Conservation (phyloP, 2,329 filamentous ascomycete genomes). For the Aureobasidium sp. region DNA sequence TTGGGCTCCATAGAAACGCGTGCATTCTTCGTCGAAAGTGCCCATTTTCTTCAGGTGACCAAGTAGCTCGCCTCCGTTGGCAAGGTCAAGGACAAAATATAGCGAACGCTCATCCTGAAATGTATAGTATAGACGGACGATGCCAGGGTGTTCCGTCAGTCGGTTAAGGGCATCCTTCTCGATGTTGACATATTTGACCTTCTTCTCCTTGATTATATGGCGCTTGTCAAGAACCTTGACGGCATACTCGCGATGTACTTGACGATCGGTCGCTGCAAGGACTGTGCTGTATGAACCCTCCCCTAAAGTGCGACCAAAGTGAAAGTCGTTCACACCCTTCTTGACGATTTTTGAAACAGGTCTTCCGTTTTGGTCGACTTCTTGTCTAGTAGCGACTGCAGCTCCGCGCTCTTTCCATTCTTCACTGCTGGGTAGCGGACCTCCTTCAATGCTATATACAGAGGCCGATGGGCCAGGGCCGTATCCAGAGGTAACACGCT, state of each 20-base stretch:
- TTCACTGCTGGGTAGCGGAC: conserved; percentile 60
- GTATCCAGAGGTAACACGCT: conserved; percentile 48
- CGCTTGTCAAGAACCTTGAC: conserved; percentile 98
- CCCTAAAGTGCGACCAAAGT: conserved; percentile 80
- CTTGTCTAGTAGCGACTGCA: conserved; percentile 72
- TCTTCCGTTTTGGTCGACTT: conserved; percentile 77
- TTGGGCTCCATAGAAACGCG: conserved; percentile 87
- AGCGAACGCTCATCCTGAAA: conserved; percentile 95
- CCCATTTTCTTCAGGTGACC: conserved; percentile 89
- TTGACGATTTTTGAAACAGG: conserved; percentile 78
- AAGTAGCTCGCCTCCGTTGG: conserved; percentile 82
- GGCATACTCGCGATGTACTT: conserved; percentile 91
- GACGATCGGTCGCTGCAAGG: conserved; percentile 81
- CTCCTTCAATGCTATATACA: conserved; percentile 46
- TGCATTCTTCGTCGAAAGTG: conserved; percentile 92
- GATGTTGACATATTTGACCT: conserved; percentile 99
- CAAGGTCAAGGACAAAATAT: conserved; percentile 94
- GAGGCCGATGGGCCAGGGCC: conserved; percentile 20
- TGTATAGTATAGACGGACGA: conserved; percentile 95
- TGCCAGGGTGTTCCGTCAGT: conserved; percentile 89
- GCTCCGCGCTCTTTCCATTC: conserved; percentile 96
- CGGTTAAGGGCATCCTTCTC: conserved; percentile 97
- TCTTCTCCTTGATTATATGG: conserved; percentile 99
- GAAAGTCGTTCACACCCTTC: conserved; percentile 95
- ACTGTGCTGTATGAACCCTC: conserved; percentile 98